Conservation (phyloP, 768 basidiomycete species). For the Naganishia vishniacii region DNA sequence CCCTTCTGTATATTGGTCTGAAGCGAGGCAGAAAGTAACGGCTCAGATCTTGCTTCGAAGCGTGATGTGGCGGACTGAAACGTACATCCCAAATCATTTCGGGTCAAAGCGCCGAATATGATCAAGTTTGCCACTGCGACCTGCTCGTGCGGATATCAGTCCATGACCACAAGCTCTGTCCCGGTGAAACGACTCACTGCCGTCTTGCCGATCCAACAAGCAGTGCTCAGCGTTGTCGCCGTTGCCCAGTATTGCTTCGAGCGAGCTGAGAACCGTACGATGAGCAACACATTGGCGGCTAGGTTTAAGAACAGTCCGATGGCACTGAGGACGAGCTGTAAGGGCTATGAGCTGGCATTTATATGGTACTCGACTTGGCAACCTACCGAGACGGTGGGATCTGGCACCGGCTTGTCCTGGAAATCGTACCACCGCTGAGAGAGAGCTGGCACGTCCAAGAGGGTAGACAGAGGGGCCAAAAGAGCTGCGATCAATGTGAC, state of each 20-base stretch:
- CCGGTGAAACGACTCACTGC: slow-evolving; percentile 22
- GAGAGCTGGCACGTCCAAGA: slow-evolving; percentile 49
- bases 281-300: slow-evolving; percentile 46
- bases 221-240: slow-evolving; percentile 31
- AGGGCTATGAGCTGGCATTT: slow-evolving; percentile 12
- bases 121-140: slow-evolving; percentile 44
- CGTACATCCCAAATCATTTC: slow-evolving; percentile 34
- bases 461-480: slow-evolving; percentile 47
- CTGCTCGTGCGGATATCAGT: slow-evolving; percentile 23
- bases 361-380: neutral
- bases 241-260: slow-evolving; percentile 33
- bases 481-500: slow-evolving; percentile 42
- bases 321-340: slow-evolving; percentile 32
- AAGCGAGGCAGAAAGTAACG: neutral
- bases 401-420: slow-evolving; percentile 36
- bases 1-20: slow-evolving; percentile 28
- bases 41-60: neutral
- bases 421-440: slow-evolving; percentile 46
- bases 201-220: slow-evolving; percentile 48
- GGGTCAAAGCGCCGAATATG: slow-evolving; percentile 33
- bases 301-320: slow-evolving; percentile 44
- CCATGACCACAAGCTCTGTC: slow-evolving; percentile 8
- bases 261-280: slow-evolving; percentile 45
- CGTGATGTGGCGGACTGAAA: neutral
- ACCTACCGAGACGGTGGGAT: slow-evolving; percentile 36